Percentiles rank a stretch among this genome's conserved stretches.
These are phyloP conservation scores for Evernia prunastri DNA, from an alignment of 495 filamentous ascomycete species.

Conservation along the genomic window DNA sequence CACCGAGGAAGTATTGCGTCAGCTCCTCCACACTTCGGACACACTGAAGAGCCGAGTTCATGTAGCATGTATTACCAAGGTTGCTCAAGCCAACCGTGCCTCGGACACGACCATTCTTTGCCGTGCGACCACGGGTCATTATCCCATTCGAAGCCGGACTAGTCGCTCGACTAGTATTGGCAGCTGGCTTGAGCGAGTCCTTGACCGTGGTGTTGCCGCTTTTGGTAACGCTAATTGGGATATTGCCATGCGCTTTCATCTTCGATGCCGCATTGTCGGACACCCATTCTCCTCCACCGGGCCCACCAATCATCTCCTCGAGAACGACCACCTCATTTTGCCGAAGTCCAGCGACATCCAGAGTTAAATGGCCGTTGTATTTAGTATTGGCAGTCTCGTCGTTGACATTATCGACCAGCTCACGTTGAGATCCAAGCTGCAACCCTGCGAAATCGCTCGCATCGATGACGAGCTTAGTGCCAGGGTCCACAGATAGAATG, in stretches of 20 bases:
- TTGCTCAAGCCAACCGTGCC: constrained; percentile 82
- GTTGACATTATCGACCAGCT: constrained; percentile 55
- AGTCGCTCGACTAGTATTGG: constrained; percentile 50
- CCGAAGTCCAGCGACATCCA: constrained; percentile 58
- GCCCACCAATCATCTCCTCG: constrained; percentile 61
- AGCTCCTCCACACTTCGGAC: constrained; percentile 86
- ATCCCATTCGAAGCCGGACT: constrained; percentile 53
- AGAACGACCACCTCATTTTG: constrained; percentile 66
- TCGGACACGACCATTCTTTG: constrained; percentile 54
- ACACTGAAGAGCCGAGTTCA: constrained; percentile 96
- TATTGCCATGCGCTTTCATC: constrained; percentile 31
- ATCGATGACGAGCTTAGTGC: constrained; percentile 65
- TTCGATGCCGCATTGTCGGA: constrained; percentile 43
- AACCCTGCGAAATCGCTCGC: constrained; percentile 62
- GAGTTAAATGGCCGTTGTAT: constrained; percentile 64
- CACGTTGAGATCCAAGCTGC: constrained; percentile 60
- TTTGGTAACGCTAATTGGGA: constrained; percentile 38
- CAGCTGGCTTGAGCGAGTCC: constrained; percentile 35
- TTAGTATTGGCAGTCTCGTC: constrained; percentile 71
- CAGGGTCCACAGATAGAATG: constrained; percentile 44
- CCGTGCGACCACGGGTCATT: constrained; percentile 60
- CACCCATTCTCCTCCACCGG: constrained; percentile 54
- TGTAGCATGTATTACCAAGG: constrained; percentile 95
- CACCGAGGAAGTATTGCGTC: constrained; percentile 77
- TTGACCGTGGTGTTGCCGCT: constrained; percentile 29